Evolutionary conservation across 495 filamentous ascomycete species (phyloP).

Genomic region (Annulohypoxylon bovei): DNA sequence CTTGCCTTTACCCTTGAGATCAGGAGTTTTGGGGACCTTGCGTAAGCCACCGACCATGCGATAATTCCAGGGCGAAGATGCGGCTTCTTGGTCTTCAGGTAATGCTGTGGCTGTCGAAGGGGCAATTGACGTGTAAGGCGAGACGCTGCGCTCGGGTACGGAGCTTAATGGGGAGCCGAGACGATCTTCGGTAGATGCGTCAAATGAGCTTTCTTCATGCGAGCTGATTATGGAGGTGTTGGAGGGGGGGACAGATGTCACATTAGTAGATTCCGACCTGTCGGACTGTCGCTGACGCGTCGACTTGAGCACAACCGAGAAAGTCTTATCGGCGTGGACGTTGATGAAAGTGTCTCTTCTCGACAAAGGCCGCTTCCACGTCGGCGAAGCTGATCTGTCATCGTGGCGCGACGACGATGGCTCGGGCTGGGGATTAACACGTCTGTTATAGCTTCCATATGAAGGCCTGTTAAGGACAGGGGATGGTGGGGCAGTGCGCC

Average conservation of each 20-base stretch:
- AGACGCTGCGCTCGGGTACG: slow-evolving; percentile 53
- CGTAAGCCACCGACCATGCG: slow-evolving; percentile 64
- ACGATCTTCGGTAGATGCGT: slow-evolving; percentile 57
- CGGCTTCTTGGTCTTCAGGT: slow-evolving; percentile 52
- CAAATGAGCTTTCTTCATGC: slow-evolving; percentile 57
- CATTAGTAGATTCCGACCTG: slow-evolving; percentile 42
- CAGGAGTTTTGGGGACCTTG: slow-evolving; percentile 62
- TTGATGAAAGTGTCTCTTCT: slow-evolving; percentile 53
- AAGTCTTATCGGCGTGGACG: slow-evolving; percentile 60
- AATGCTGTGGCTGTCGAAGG: slow-evolving; percentile 50
- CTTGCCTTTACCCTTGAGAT: slow-evolving; percentile 57
- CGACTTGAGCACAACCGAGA: slow-evolving; percentile 52
- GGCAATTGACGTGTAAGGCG: slow-evolving; percentile 45
- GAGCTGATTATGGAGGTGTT: slow-evolving; percentile 53
- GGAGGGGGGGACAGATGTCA: slow-evolving; percentile 45
- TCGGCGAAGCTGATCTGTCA: slow-evolving; percentile 27
- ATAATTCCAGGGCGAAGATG: slow-evolving; percentile 60
- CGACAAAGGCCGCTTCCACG: slow-evolving; percentile 45
- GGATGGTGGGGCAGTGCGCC: slow-evolving; percentile 50
- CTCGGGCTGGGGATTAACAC: slow-evolving; percentile 43
- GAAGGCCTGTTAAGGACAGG: slow-evolving; percentile 44
- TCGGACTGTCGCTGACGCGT: slow-evolving; percentile 42
- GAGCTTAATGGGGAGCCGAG: slow-evolving; percentile 57
- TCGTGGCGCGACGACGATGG: slow-evolving; percentile 35
- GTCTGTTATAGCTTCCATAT: slow-evolving; percentile 45